These are phyloP conservation scores for Euryodendron excelsum DNA, from an alignment of 148 eudicot species.

Conservation along the genomic window DNA sequence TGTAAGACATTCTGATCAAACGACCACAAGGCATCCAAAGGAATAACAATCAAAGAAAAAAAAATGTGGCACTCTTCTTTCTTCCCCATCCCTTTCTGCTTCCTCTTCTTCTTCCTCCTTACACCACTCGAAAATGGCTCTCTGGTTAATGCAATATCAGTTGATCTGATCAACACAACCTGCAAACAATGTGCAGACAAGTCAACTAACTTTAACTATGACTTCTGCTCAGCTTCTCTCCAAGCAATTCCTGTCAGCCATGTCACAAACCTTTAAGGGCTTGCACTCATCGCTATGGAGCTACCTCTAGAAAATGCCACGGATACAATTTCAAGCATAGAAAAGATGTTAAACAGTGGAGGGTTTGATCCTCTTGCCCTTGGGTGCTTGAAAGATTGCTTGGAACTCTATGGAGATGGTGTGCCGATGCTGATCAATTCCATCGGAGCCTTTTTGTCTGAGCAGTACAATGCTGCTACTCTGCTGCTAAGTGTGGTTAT, in stretches of 20 bases:
- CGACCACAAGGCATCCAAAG: not conserved
- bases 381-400: slow-evolving; percentile 35
- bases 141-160: not conserved
- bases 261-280: slow-evolving; percentile 12
- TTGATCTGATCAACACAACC: slow-evolving; percentile 14
- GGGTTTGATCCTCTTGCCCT: slow-evolving; percentile 1
- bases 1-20: not conserved
- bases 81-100: not conserved
- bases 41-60: not conserved
- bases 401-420: slow-evolving; percentile 29
- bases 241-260: slow-evolving; percentile 11
- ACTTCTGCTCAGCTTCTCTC: slow-evolving; percentile 17
- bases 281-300: slow-evolving; percentile 38
- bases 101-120: slow-evolving; percentile 4
- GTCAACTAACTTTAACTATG: slow-evolving; percentile 6
- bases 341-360: slow-evolving; percentile 19
- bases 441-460: slow-evolving; percentile 22
- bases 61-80: not conserved
- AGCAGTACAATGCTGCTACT: slow-evolving; percentile 25
- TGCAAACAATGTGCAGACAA: slow-evolving; percentile 17
- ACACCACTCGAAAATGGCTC: not conserved
- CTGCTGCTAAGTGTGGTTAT: slow-evolving; percentile 29
- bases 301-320: slow-evolving; percentile 28
- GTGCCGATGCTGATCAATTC: slow-evolving; percentile 18
- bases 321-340: slow-evolving; percentile 19